Evolutionary conservation across 805 yeast genomes (phyloP).

Genomic region (Candida jianshihensis): DNA sequence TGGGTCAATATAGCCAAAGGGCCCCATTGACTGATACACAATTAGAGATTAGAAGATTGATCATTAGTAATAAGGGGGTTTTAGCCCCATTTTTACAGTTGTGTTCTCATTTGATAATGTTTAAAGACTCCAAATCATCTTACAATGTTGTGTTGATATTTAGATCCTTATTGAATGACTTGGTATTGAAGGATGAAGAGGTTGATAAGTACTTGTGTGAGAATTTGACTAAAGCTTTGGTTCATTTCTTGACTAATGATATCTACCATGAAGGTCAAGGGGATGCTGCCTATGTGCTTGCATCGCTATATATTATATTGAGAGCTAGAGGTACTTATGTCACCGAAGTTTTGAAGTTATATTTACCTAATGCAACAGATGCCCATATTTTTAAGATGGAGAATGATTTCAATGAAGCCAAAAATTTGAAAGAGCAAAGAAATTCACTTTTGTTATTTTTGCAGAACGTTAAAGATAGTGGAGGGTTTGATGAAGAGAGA

Average conservation of each 20-base stretch:
- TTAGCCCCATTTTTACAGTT: slow-evolving; percentile 74
- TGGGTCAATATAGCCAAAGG: slow-evolving; percentile 62
- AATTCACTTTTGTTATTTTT: slow-evolving; percentile 72
- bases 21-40: slow-evolving; percentile 48
- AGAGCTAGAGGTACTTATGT: slow-evolving; percentile 66
- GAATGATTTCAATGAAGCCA: slow-evolving; percentile 51
- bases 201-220: slow-evolving; percentile 60
- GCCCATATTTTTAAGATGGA: slow-evolving; percentile 61
- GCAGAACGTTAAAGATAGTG: slow-evolving; percentile 48
- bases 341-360: slow-evolving; percentile 47
- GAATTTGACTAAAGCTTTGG: slow-evolving; percentile 61
- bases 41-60: slow-evolving; percentile 55
- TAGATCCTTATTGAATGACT: slow-evolving; percentile 63
- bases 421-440: slow-evolving; percentile 71
- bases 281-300: slow-evolving; percentile 86
- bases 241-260: slow-evolving; percentile 62
- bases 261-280: slow-evolving; percentile 81
- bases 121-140: slow-evolving; percentile 88
- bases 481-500: slow-evolving; percentile 35
- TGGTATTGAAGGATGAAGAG: slow-evolving; percentile 61
- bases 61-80: slow-evolving; percentile 55
- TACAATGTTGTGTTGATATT: slow-evolving; percentile 82
- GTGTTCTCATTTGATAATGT: slow-evolving; percentile 67
- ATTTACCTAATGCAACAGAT: slow-evolving; percentile 47
- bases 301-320: slow-evolving; percentile 69